A percentile compares a stretch with the other conserved stretches of the same genome.
Conservation (phyloP, 1,139 yeast genomes). For the Blastobotrys raffinosifermentans region DNA sequence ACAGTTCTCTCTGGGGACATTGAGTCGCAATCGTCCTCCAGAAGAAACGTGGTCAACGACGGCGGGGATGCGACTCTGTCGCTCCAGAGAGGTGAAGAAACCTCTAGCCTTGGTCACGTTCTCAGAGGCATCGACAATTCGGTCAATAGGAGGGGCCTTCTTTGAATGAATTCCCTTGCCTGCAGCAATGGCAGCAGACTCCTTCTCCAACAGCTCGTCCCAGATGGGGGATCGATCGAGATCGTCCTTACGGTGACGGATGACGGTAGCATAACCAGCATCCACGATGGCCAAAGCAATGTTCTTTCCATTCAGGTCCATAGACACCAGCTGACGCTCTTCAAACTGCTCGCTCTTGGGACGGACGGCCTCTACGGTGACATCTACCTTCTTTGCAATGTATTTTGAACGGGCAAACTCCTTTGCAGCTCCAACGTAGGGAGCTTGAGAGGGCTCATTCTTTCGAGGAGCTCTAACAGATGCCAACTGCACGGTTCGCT, state of each 20-base stretch:
- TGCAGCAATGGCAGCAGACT: constrained; percentile 50
- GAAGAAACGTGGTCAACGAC: constrained; percentile 68
- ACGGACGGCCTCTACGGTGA: constrained; percentile 60
- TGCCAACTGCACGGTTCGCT: constrained; percentile 59
- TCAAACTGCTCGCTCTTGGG: constrained; percentile 60
- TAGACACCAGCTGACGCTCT: constrained; percentile 58
- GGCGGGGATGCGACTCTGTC: constrained; percentile 58
- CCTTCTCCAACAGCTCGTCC: constrained; percentile 72
- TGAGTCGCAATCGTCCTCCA: constrained; percentile 60
- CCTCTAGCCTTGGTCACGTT: constrained; percentile 65
- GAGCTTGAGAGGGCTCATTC: constrained; percentile 51
- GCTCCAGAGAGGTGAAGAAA: constrained; percentile 62
- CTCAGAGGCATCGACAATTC: constrained; percentile 78
- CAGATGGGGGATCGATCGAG: constrained; percentile 69
- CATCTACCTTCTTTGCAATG: constrained; percentile 62
- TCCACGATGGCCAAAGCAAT: constrained; percentile 57
- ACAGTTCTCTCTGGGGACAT: constrained; percentile 66
- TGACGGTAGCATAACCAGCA: constrained; percentile 71
- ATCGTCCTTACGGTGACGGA: constrained; percentile 66
- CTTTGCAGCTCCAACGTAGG: constrained; percentile 57
- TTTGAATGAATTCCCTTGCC: constrained; percentile 60
- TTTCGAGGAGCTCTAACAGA: constrained; percentile 70
- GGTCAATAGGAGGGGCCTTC: constrained; percentile 52
- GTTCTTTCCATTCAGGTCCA: constrained; percentile 48
- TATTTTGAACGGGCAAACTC: constrained; percentile 65